phyloP scores from a whole-genome alignment of 1,139 yeast genomes.

The Yamadazyma spencermartinsiae region DNA sequence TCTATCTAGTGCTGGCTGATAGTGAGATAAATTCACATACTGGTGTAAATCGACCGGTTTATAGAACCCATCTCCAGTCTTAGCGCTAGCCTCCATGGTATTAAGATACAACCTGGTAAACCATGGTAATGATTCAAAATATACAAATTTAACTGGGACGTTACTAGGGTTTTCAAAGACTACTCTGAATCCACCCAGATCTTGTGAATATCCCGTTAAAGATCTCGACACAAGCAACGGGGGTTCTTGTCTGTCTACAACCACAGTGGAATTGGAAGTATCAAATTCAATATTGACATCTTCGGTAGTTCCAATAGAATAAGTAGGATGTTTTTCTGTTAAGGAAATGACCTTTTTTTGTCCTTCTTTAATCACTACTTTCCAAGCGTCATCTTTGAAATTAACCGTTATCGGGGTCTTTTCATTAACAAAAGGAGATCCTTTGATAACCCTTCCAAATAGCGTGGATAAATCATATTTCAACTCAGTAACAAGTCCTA shows the following conservation, averaged over 20 bases:
- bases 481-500: constrained; percentile 52
- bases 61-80: constrained; percentile 24
- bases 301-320: constrained; percentile 11
- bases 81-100: constrained; percentile 41
- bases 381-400: constrained; percentile 50
- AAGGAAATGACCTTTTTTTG: constrained; percentile 11
- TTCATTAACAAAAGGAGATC: constrained; percentile 55
- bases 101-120: constrained; percentile 82
- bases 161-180: constrained; percentile 59
- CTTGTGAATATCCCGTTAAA: constrained; percentile 89
- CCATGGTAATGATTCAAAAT: constrained; percentile 92
- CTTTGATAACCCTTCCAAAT: constrained; percentile 67
- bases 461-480: constrained; percentile 61
- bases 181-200: constrained; percentile 83
- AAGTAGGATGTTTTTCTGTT: constrained; percentile 9
- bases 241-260: constrained; percentile 43
- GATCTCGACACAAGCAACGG: constrained; percentile 82
- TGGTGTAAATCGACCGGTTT: constrained; percentile 9
- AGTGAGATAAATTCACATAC: constrained; percentile 54
- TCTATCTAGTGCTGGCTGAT: constrained; percentile 79
- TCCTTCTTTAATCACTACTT: constrained; percentile 27
- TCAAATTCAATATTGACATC: constrained; percentile 16
- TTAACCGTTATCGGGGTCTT: constrained; percentile 44
- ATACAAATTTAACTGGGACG: constrained; percentile 51
- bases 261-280: constrained; percentile 34